Percentiles rank a stretch among this genome's conserved stretches.
These are phyloP conservation scores for Stemphylium lycopersici DNA, from an alignment of 2,329 filamentous ascomycete genomes.

Conservation along the genomic window DNA sequence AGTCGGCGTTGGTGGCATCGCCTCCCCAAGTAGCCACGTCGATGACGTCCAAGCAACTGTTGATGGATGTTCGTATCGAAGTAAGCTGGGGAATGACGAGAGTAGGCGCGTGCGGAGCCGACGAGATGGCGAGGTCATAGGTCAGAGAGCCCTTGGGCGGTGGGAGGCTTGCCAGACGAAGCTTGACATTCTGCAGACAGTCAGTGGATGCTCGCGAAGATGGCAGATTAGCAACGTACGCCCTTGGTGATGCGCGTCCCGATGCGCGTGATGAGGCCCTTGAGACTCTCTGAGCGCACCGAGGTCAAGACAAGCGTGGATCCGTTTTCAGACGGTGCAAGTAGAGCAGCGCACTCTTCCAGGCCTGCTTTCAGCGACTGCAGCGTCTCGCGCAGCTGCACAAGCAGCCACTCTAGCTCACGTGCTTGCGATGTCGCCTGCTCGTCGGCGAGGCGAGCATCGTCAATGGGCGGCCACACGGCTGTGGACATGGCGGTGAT, in stretches of 20 bases:
- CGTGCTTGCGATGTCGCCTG: slow-evolving; percentile 60
- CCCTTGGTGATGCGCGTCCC: slow-evolving; percentile 92
- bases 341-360: slow-evolving; percentile 84
- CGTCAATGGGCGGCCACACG: slow-evolving; percentile 64
- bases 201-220: slow-evolving; percentile 23
- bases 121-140: slow-evolving; percentile 60
- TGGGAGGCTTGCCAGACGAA: slow-evolving; percentile 74
- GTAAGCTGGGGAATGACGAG: slow-evolving; percentile 73
- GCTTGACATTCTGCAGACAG: slow-evolving; percentile 68
- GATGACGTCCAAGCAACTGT: slow-evolving; percentile 81
- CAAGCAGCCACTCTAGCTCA: slow-evolving; percentile 69
- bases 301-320: slow-evolving; percentile 91
- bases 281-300: slow-evolving; percentile 83
- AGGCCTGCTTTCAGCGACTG: slow-evolving; percentile 71
- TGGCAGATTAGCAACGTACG: slow-evolving; percentile 56
- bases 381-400: slow-evolving; percentile 66
- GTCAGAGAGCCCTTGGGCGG: slow-evolving; percentile 58
- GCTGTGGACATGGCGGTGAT: slow-evolving; percentile 61
- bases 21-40: slow-evolving; percentile 76
- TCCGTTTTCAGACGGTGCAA: slow-evolving; percentile 82
- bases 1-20: slow-evolving; percentile 63
- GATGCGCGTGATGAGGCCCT: slow-evolving; percentile 88
- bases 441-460: slow-evolving; percentile 58
- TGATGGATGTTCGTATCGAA: slow-evolving; percentile 76
- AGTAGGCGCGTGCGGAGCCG: slow-evolving; percentile 60